phyloP scores from a whole-genome alignment of 2,329 filamentous ascomycete species.

The Trichophyton schoenleinii region DNA sequence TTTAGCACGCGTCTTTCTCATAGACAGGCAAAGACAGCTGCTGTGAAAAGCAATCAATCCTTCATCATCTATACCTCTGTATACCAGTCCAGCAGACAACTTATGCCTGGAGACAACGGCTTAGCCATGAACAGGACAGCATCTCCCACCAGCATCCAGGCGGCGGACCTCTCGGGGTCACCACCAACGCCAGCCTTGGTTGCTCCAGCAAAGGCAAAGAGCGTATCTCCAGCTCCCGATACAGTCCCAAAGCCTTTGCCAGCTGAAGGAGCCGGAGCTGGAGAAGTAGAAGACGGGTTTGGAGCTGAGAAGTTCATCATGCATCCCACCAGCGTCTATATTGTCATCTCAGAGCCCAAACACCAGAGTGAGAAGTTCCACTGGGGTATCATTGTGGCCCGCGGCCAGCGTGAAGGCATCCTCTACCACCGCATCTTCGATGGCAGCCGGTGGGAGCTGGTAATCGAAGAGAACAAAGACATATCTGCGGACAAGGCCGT shows the following conservation, averaged over 20 bases:
- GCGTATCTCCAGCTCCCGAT: neutral
- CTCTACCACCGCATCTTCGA: neutral
- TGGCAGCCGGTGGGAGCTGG: neutral
- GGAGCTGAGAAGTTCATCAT: neutral
- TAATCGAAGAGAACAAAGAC: neutral
- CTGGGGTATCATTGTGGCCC: slow-evolving; percentile 3
- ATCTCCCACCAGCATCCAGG: neutral
- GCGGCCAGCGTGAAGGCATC: neutral
- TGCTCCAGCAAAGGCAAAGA: neutral
- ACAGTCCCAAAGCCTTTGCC: neutral
- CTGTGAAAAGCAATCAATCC: neutral
- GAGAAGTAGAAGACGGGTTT: neutral
- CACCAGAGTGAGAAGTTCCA: neutral
- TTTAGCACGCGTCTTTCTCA: neutral
- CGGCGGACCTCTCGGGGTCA: neutral
- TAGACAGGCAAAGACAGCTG: too few species aligned
- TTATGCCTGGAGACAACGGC: neutral
- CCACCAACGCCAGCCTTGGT: neutral
- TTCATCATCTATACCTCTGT: neutral
- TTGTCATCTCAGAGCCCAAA: neutral
- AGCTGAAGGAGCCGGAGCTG: neutral
- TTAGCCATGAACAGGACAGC: neutral
- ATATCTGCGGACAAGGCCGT: neutral
- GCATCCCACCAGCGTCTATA: neutral
- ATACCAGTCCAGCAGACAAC: too few species aligned